Conservation (phyloP, 2,329 filamentous ascomycete genomes). For the Mariannaea sp. region DNA sequence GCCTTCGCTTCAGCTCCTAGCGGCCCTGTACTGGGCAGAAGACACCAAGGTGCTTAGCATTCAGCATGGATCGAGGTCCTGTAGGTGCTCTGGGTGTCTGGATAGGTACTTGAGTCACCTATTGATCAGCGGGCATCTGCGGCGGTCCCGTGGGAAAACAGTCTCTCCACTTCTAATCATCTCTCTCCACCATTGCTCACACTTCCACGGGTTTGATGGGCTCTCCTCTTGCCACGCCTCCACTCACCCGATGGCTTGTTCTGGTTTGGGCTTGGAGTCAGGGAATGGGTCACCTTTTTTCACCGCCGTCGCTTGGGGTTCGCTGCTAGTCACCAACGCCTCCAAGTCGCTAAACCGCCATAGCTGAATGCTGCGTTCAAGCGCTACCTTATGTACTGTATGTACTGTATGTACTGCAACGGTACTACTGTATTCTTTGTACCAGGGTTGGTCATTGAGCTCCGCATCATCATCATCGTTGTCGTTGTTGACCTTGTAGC, state of each 20-base stretch:
- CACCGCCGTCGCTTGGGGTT: constrained; percentile 30
- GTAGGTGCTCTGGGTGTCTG: too few relatives aligned
- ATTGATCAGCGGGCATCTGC: too few relatives aligned
- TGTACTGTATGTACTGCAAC: not conserved
- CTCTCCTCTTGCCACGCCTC: not conserved
- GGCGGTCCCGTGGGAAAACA: not conserved
- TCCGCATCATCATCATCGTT: constrained; percentile 4
- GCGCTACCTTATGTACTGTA: too few relatives aligned
- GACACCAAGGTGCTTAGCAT: too few relatives aligned
- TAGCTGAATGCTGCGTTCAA: too few relatives aligned
- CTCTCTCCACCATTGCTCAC: constrained; percentile 10
- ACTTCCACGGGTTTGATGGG: constrained; percentile 9
- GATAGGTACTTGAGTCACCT: too few relatives aligned
- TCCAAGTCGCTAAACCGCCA: not conserved
- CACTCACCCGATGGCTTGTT: constrained; percentile 15
- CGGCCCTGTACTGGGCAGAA: too few relatives aligned
- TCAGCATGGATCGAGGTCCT: too few relatives aligned
- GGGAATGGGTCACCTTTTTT: constrained; percentile 37
- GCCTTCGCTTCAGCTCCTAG: too few relatives aligned
- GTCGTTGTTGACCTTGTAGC: constrained; percentile 9
- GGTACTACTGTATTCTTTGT: too few relatives aligned
- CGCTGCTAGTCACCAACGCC: not conserved
- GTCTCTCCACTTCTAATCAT: constrained; percentile 18
- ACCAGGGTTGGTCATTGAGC: not conserved
- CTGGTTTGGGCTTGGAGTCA: constrained; percentile 12